Percentiles rank a stretch among this genome's conserved stretches.
These are phyloP conservation scores for Globisporangium radiosum DNA, from an alignment of 352 stramenopile species.

Conservation along the genomic window DNA sequence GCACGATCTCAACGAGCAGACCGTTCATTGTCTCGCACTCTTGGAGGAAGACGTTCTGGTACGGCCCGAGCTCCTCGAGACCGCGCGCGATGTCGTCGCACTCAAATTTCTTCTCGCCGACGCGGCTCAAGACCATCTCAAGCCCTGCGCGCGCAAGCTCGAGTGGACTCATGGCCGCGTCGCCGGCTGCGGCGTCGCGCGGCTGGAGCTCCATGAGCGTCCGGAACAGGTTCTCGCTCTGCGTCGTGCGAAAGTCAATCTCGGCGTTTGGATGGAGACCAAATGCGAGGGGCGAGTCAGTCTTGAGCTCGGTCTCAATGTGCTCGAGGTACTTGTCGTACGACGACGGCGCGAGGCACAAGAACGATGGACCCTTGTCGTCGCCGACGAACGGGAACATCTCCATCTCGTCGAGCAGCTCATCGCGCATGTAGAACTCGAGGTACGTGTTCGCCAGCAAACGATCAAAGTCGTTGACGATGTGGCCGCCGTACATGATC, in stretches of 20 bases:
- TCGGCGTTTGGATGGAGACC: constrained; percentile 97
- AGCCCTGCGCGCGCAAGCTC: constrained; percentile 88
- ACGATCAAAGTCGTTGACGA: constrained; percentile 95
- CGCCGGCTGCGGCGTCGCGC: constrained; percentile 76
- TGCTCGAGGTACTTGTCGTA: constrained; percentile 98
- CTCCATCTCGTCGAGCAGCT: constrained; percentile 97
- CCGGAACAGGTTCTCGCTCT: constrained; percentile 94
- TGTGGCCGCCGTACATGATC: constrained; percentile 96
- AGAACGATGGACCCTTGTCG: constrained; percentile 93
- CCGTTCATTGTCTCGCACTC: constrained; percentile 98
- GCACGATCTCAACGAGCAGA: constrained; percentile 92
- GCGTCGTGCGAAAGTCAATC: constrained; percentile 97
- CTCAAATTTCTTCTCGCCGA: constrained; percentile 97
- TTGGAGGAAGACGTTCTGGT: constrained; percentile 97
- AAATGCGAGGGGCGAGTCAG: constrained; percentile 96
- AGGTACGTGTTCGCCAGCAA: constrained; percentile 95
- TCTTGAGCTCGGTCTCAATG: constrained; percentile 94
- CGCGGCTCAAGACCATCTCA: constrained; percentile 92
- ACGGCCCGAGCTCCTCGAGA: constrained; percentile 93
- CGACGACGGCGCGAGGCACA: constrained; percentile 92
- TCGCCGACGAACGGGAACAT: constrained; percentile 97
- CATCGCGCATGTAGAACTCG: constrained; percentile 98
- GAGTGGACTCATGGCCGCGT: constrained; percentile 88
- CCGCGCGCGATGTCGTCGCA: constrained; percentile 92
- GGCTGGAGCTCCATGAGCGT: constrained; percentile 96